Conservation (phyloP, 2,329 filamentous ascomycete genomes). For the Bertia moriformis region DNA sequence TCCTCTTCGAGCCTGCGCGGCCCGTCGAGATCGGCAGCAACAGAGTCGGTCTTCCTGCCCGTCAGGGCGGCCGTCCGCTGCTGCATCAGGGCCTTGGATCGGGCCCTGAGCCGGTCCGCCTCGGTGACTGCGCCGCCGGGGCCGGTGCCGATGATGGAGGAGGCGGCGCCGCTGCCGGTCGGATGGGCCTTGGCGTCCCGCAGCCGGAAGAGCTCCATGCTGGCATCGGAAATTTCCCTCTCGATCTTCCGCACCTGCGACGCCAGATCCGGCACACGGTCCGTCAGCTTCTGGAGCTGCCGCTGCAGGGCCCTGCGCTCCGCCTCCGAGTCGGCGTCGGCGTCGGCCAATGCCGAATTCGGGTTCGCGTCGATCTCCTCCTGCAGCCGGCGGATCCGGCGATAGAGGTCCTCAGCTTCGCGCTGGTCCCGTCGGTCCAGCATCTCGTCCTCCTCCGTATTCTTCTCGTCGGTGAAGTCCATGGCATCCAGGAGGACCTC, state of each 20-base stretch:
- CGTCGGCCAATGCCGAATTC: conserved; percentile 52
- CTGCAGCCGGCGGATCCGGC: conserved; percentile 77
- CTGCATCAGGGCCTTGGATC: conserved; percentile 97
- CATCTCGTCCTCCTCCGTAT: conserved; percentile 81
- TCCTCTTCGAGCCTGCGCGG: conserved; percentile 82
- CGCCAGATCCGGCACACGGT: conserved; percentile 80
- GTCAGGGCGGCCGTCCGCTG: conserved; percentile 85
- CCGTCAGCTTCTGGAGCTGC: conserved; percentile 75
- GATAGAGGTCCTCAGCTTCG: conserved; percentile 87
- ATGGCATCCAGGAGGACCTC: conserved; percentile 89
- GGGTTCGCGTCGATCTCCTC: conserved; percentile 90
- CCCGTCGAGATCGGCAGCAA: conserved; percentile 61
- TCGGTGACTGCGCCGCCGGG: conserved; percentile 84
- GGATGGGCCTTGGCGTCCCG: conserved; percentile 88
- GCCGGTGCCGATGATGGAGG: conserved; percentile 77
- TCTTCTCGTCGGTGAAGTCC: conserved; percentile 87
- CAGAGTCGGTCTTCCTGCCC: conserved; percentile 60
- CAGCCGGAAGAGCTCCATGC: conserved; percentile 80
- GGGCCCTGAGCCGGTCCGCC: conserved; percentile 82
- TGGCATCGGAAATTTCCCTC: conserved; percentile 80
- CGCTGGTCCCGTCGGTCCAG: conserved; percentile 79
- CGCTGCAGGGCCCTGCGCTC: conserved; percentile 76
- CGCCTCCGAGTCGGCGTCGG: conserved; percentile 75
- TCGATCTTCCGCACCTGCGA: conserved; percentile 85
- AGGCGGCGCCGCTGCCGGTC: conserved; percentile 55